phyloP scores from a whole-genome alignment of 371 early-diverging fungal species.

The Lichtheimia ornata region DNA sequence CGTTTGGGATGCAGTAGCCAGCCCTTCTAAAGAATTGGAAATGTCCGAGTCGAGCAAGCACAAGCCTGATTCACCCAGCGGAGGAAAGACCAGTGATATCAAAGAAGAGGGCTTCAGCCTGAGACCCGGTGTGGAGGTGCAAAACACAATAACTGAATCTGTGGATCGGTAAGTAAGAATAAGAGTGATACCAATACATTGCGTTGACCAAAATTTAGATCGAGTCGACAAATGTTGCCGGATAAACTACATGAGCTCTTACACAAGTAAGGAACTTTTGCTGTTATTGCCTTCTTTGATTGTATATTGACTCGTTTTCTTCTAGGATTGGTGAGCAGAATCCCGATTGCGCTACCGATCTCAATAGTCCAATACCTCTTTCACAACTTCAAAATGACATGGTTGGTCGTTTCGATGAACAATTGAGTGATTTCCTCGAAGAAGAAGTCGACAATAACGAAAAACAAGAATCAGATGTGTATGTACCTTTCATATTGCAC shows the following conservation, averaged over 20 bases:
- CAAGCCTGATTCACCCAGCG: no score
- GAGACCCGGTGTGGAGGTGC: constrained; percentile 2
- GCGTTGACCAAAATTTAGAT: background rate
- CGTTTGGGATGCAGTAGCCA: constrained; percentile 75
- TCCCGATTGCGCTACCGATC: constrained; percentile 64
- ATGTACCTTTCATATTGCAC: constrained; percentile 8
- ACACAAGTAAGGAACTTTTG: constrained; percentile 31
- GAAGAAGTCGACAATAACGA: constrained; percentile 51
- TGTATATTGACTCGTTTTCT: background rate
- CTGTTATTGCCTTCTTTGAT: no score
- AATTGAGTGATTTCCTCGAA: constrained; percentile 55
- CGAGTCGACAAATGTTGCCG: constrained; percentile 1
- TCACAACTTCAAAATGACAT: constrained; percentile 35
- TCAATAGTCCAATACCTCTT: constrained; percentile 43
- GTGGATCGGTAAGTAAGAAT: constrained; percentile 6
- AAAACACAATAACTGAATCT: background rate
- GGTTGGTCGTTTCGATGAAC: constrained; percentile 37
- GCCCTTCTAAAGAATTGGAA: constrained; percentile 18
- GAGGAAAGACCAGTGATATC: background rate
- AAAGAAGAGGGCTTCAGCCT: constrained; percentile 1
- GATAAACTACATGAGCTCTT: constrained; percentile 50
- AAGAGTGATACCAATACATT: no score
- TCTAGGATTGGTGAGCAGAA: constrained; percentile 58
- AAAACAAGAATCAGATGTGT: constrained; percentile 40
- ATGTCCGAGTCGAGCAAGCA: constrained; percentile 1